Evolutionary conservation across 805 yeast species (phyloP), one percentile per base, ranked within the genome.

Genomic region (Hermanozyma aechmeae): DNA sequence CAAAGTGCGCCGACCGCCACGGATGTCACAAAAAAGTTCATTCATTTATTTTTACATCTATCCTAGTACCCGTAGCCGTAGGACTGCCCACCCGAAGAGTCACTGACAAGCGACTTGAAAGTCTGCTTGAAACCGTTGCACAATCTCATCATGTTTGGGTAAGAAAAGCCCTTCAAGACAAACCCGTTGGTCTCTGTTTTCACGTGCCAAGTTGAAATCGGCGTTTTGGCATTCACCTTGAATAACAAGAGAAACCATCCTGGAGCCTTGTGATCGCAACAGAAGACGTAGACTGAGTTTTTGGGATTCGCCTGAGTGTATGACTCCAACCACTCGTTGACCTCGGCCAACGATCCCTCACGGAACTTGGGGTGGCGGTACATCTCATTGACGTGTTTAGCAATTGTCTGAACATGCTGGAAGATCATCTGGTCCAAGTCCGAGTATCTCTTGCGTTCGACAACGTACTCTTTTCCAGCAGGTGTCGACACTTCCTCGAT

Each of bases 401-500:
- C 83, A 54, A 85, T 73, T 19, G 86, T 80, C 55, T 80, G 85
- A 28, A 92, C 71, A 49, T 89, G 93, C 47, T 79, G 77, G 45
- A 83, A 84, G 46, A 92, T 77, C 49, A 92, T 71, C 58, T 92
- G 96, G 61, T 92, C 99, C 50, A 92, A 65, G 67, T 92, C 99
- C 22, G 79, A 71, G 51, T 83, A 89, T 27, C 67, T 62, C 43
- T 70, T 70, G 16, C 67, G 66, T 21, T 84, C 96, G 25, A 89
- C 86, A 24, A 79, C 48, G 36, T 56, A 71, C 37, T 58, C 62
- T 34, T 58, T 60, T 19, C 80, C 85, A 37, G 72, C 74, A 29
- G 71, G 78, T 46, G 76, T 75, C 26, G 69, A 76, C 26, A 70
- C 68, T 55, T 92, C 97, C 37, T 76, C 64, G 26, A 92, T 81